Evolutionary conservation across 140 eudicot species (phyloP), one percentile per base, ranked within the genome.

Genomic region (Flaveria floridana): DNA sequence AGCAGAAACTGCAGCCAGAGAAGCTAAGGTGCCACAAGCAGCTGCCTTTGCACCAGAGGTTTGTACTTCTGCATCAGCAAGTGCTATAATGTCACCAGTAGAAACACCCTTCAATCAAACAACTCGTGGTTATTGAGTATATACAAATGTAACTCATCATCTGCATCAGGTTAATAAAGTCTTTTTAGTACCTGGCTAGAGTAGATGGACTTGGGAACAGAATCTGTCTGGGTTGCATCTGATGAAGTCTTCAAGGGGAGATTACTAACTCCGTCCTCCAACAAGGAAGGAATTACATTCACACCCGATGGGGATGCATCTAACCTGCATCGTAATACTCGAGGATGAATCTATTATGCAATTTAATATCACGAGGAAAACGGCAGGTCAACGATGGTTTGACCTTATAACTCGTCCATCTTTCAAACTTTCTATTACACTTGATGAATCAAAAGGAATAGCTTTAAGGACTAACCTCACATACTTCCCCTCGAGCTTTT

Each of bases 1-100:
- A 63, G 74, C 72, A 37, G 98, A 93, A 55, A 78, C 86, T 20
- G 84, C 80, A 7, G 97, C 88, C 44, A 93, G 78, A 76, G 96
- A 82, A 52, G 98, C 93, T 64, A 93, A 84, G 75, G 79, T 85
- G 7, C 91, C 93, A 72, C 98, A 93, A 74, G 98, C 84, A 77
- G 97, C 89, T 55, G 98, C 95, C 83, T 93, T 93, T 83, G 98
- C 89, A 59, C 98, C 98, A 25, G 93, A 90, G 69, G 76, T 86
- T 81, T 83, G 82, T 72, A 88, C 52, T 79, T 82, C 80, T 59
- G 96, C 93, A 58, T 89, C 89, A 16, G 86, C 85, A 71, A 90
- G 91, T 53, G 65, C 82, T 71, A 90, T 77, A 50, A 90, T 70
- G 79, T 72, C 88, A 68, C 84, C 85, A 8, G 74, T 72, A 6